Conservation (phyloP, 208 protist genomes). For the Herpetomonas samuelpessoai region DNA sequence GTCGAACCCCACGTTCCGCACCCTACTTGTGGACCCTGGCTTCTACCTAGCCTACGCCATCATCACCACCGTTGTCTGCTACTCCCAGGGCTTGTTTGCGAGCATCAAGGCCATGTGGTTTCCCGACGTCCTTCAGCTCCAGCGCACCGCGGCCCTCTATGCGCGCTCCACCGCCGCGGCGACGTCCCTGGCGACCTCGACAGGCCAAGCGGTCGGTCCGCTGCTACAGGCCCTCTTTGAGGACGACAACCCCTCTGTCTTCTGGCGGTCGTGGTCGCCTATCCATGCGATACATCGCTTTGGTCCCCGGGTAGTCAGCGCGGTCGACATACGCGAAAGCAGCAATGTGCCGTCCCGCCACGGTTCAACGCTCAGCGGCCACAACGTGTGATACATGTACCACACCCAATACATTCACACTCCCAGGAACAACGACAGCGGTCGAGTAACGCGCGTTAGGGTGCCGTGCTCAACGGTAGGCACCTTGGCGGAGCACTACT, state of each 20-base stretch:
- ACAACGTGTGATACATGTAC: no score
- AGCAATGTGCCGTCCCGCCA: not conserved
- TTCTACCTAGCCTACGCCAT: conserved; percentile 66
- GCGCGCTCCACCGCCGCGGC: conserved; percentile 1
- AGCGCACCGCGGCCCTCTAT: conserved; percentile 26
- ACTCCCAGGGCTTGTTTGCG: conserved; percentile 50
- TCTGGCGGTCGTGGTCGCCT: conserved; percentile 50
- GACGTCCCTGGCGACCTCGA: not conserved
- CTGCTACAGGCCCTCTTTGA: conserved; percentile 31
- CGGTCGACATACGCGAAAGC: conserved; percentile 2
- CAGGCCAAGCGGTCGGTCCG: no score
- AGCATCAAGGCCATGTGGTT: conserved; percentile 60
- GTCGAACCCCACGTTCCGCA: conserved; percentile 48
- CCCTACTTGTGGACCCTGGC: conserved; percentile 33
- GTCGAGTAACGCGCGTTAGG: no score
- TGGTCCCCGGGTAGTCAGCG: conserved; percentile 17
- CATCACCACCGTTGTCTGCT: conserved; percentile 27
- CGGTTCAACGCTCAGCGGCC: no score
- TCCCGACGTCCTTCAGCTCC: conserved; percentile 58
- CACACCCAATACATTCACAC: no score
- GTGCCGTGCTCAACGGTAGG: no score
- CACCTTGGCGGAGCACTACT: no score
- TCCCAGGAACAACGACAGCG: no score
- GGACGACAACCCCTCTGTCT: conserved; percentile 49
- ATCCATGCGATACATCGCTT: conserved; percentile 24